Percentiles rank a stretch among this genome's conserved stretches.
These are phyloP conservation scores for Neurospora sp. DNA, from an alignment of 495 filamentous ascomycete genomes.

Conservation along the genomic window DNA sequence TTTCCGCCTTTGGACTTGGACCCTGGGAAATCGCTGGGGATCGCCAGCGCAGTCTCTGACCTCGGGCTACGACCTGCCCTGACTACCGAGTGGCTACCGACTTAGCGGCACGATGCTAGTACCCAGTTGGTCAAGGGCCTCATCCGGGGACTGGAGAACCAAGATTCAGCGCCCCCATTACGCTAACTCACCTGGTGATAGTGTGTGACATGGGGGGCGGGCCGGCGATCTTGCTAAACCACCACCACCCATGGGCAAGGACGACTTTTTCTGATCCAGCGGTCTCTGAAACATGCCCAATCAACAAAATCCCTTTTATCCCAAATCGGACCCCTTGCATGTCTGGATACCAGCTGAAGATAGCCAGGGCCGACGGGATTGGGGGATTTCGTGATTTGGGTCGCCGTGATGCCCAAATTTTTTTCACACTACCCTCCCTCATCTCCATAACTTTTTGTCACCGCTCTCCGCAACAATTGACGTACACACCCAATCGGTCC, in stretches of 20 bases:
- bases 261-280: background rate
- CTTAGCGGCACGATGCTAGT: background rate
- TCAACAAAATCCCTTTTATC: background rate
- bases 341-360: constrained; percentile 8
- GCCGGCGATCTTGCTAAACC: background rate
- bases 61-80: background rate
- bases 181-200: background rate
- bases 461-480: background rate
- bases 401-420: background rate
- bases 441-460: background rate
- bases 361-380: background rate
- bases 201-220: background rate
- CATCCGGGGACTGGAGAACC: background rate
- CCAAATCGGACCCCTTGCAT: constrained; percentile 6
- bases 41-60: background rate
- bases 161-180: background rate
- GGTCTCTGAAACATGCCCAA: background rate
- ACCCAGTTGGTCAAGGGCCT: background rate
- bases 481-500: background rate
- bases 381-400: background rate
- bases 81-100: background rate
- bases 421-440: background rate
- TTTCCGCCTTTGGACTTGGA: background rate
- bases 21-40: background rate
- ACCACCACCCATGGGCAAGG: background rate